Percentiles rank a stretch among this genome's conserved stretches.
These are phyloP conservation scores for Conoideocrella luteorostrata DNA, from an alignment of 2,329 filamentous ascomycete species.

Conservation along the genomic window DNA sequence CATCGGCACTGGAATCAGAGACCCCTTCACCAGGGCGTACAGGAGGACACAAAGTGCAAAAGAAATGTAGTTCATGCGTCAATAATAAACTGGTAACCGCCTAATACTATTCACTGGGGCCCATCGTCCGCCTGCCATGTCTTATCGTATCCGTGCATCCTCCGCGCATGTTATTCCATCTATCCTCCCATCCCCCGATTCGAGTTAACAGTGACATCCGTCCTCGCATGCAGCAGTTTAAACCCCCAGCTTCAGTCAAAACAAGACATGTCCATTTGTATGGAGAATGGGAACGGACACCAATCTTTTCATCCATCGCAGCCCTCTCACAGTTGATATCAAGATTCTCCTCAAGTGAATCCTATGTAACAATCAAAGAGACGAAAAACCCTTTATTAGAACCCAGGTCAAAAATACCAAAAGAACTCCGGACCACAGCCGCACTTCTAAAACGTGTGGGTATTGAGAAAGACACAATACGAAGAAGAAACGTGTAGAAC, in stretches of 20 bases:
- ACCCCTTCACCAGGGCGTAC: slow-evolving; percentile 17
- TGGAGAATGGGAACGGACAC: neutral
- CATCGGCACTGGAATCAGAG: slow-evolving; percentile 35
- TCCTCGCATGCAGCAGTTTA: too few relatives aligned
- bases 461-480: slow-evolving; percentile 15
- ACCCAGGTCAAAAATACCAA: slow-evolving; percentile 12
- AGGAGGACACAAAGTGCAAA: slow-evolving; percentile 4
- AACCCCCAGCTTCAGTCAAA: neutral
- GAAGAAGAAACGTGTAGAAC: slow-evolving; percentile 8
- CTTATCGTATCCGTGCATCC: neutral
- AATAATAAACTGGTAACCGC: slow-evolving; percentile 26
- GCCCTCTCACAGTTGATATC: slow-evolving; percentile 2
- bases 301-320: slow-evolving; percentile 2
- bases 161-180: too few relatives aligned
- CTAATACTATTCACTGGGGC: slow-evolving; percentile 5
- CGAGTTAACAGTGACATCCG: too few relatives aligned
- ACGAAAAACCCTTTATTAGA: slow-evolving; percentile 11
- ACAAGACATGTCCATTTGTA: neutral
- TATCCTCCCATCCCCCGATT: too few relatives aligned
- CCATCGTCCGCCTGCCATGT: neutral
- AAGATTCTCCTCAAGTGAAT: neutral
- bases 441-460: slow-evolving; percentile 25
- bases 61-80: slow-evolving; percentile 23
- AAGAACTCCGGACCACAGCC: slow-evolving; percentile 42
- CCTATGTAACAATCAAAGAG: slow-evolving; percentile 14